Evolutionary conservation across 2,329 filamentous ascomycete species (phyloP).

Genomic region (Fusarium guadeloupense): DNA sequence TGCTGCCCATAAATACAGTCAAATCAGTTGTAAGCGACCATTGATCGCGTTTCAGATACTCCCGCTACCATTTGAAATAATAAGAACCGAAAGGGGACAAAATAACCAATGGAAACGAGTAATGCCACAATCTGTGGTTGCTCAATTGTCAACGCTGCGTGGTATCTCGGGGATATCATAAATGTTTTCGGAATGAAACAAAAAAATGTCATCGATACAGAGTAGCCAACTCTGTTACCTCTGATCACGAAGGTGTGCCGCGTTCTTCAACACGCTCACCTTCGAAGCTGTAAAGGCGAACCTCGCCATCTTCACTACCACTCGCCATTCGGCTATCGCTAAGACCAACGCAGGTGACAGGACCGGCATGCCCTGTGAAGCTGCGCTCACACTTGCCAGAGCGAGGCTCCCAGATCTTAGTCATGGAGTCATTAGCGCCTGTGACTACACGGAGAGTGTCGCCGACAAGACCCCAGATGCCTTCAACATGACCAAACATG

Average conservation of each 20-base stretch:
- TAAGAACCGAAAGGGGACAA: background rate
- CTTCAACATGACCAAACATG: conserved; percentile 96
- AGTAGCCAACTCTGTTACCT: background rate
- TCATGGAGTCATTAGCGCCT: conserved; percentile 91
- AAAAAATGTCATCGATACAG: background rate
- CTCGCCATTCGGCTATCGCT: conserved; percentile 91
- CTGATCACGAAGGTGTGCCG: conserved; percentile 60
- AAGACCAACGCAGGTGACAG: conserved; percentile 91
- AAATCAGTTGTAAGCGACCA: background rate
- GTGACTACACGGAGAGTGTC: conserved; percentile 89
- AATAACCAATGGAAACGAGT: background rate
- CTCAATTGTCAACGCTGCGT: conserved; percentile 1
- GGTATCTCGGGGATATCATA: conserved; percentile 11
- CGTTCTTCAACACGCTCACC: conserved; percentile 59
- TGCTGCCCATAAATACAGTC: conserved; percentile 15
- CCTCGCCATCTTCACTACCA: conserved; percentile 92
- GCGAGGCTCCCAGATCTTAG: conserved; percentile 92
- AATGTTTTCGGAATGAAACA: conserved; percentile 1
- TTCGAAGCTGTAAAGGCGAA: conserved; percentile 83
- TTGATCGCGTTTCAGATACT: conserved; percentile 7
- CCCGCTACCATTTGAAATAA: conserved; percentile 23
- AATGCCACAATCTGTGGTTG: background rate
- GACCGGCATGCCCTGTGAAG: conserved; percentile 88
- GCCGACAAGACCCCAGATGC: conserved; percentile 91
- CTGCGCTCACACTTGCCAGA: conserved; percentile 92